These are phyloP conservation scores for Leishmania tarentolae DNA, from an alignment of 208 protist genomes.

Conservation along the genomic window DNA sequence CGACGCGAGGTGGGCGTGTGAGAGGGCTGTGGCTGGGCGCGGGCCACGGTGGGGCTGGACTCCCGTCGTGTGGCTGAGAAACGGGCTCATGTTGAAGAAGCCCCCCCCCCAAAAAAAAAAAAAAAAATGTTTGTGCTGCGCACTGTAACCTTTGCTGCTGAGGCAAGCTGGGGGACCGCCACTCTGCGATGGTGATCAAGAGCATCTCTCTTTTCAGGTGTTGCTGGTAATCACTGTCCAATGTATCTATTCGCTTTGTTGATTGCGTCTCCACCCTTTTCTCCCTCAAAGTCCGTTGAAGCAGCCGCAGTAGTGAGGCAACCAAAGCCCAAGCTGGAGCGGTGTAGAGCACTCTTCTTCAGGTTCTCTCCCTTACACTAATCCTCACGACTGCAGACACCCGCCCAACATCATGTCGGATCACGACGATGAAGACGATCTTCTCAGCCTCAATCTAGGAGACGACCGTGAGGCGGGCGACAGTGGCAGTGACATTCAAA, in stretches of 20 bases:
- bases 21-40: no score
- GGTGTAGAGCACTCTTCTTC: not conserved
- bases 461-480: slow-evolving; percentile 41
- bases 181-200: not conserved
- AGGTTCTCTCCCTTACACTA: not conserved
- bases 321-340: not conserved
- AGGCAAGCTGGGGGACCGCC: not conserved
- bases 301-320: not conserved
- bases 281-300: not conserved
- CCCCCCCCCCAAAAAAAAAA: not conserved
- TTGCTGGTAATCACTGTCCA: not conserved
- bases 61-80: not conserved
- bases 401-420: slow-evolving; percentile 37
- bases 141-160: not conserved
- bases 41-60: not conserved
- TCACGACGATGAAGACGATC: slow-evolving; percentile 57
- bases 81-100: not conserved
- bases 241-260: not conserved
- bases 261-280: not conserved
- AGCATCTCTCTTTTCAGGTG: not conserved
- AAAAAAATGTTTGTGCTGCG: not conserved
- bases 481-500: slow-evolving; percentile 12
- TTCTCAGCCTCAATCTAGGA: slow-evolving; percentile 59
- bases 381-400: not conserved
- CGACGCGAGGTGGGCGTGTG: not conserved